Conservation (phyloP, 305 asterid species). For the Fraxinus sp. region DNA sequence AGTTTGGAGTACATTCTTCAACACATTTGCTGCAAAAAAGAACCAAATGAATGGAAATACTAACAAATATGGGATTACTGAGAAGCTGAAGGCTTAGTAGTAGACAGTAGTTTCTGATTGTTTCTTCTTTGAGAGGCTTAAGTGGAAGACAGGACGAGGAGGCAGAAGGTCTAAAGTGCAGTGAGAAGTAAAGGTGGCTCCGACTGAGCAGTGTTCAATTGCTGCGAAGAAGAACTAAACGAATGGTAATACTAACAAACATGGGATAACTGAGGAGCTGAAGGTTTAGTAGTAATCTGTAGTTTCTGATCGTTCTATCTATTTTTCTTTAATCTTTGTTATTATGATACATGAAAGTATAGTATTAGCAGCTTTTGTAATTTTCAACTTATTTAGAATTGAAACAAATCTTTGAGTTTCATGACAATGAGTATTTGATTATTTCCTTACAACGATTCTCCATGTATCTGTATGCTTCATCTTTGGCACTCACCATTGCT, state of each 20-base stretch:
- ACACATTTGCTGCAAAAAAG: conserved; percentile 59
- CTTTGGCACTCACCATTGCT: not conserved
- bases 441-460: not conserved
- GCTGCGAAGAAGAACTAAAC: too few species aligned
- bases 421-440: not conserved
- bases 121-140: conserved; percentile 11
- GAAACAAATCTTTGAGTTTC: not conserved
- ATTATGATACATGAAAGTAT: conserved; percentile 16
- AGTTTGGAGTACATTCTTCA: too few species aligned
- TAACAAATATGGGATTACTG: conserved; percentile 62
- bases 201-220: too few species aligned
- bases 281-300: conserved; percentile 43
- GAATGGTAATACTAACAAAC: conserved; percentile 46
- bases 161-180: too few species aligned
- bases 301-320: not conserved
- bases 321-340: conserved; percentile 18
- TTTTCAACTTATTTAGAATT: conserved; percentile 18
- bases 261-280: conserved; percentile 65
- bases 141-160: too few species aligned
- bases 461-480: not conserved
- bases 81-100: conserved; percentile 62
- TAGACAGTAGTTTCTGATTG: conserved; percentile 17
- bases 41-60: conserved; percentile 52
- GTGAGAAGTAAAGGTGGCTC: too few species aligned
- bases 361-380: conserved; percentile 7